Base-by-base conservation (phyloP, 345 rosid genomes). In the Sisymbrium altissimum region DNA sequence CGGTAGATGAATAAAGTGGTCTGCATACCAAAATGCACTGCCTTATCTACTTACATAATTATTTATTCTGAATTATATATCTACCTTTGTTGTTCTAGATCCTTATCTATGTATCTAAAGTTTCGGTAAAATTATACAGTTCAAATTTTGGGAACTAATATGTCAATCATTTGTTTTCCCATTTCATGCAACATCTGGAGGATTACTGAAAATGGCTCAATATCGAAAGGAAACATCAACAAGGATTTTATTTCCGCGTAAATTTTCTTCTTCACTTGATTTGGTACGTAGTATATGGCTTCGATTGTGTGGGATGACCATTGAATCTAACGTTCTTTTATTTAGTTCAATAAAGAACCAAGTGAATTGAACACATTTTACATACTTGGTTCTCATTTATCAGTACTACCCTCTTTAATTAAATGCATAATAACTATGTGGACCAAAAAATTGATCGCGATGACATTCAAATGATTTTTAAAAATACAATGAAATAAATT, bases 1-100 rank as follows among this genome's bases (percentile, higher is more conserved):
- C 48, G 66, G 74, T 75, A 36, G 39, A 4, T 67, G 45, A 30
- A 67, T 59, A 39, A 39, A 27, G 66, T 46, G 52, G 25, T 53
- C 12, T 54, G 46, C 63, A 41, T 8, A 13, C 32, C 32, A 33
- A 66, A 64, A 48, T 4, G 4, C 56, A 14, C 45, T 33, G 19
- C 43, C 25, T 29, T 5, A 19, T 57, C 32, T 48, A 19, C 54
- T 48, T 48, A 18, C 9, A 18, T 18, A 19, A 21, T 10, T 33
- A 35, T 36, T 35, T 35, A 58, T 35, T 36, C 4, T 58, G 44
- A 13, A 36, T 58, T 36, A 18, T 58, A 14, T 21, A 58, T 35
- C 63, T 35, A 17, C 23, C 63, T 17, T 58, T 11, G n/a, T 18
- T 57, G 41, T 57, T 17, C 9, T 57, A 57, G 41, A 17, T 57